phyloP scores from a whole-genome alignment of 2,329 filamentous ascomycete species.

The Cadophora luteo-olivacea region DNA sequence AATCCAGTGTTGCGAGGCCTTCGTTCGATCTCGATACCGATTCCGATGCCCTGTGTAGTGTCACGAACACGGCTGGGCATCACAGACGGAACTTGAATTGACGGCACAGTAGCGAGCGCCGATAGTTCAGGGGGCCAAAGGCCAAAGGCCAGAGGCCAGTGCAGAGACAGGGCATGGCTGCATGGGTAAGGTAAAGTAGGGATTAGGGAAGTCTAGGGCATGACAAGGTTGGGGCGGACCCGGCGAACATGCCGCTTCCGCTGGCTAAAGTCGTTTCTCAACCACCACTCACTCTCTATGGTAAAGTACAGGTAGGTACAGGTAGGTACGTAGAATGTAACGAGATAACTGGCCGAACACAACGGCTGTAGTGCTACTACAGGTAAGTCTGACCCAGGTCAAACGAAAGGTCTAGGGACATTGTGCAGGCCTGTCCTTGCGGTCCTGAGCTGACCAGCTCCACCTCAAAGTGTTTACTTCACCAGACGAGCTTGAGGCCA shows the following conservation, averaged over 20 bases:
- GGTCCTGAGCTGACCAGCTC: background rate
- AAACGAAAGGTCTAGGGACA: background rate
- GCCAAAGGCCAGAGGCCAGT: background rate
- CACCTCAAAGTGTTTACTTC: background rate
- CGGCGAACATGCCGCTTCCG: background rate
- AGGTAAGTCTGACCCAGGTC: background rate
- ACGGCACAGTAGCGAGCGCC: background rate
- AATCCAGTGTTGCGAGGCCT: background rate
- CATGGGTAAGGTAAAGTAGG: too few species aligned
- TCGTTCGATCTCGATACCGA: constrained; percentile 7
- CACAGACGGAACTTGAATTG: background rate
- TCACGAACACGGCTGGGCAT: constrained; percentile 13
- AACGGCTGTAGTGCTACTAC: background rate
- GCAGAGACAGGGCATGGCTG: background rate
- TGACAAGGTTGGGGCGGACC: background rate
- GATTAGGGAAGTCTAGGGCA: background rate
- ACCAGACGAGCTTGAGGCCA: too few species aligned
- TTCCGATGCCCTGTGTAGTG: background rate
- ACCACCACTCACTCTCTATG: background rate
- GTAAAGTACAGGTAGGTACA: background rate
- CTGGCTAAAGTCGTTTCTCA: background rate
- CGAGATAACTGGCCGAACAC: background rate
- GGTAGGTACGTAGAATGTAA: too few species aligned
- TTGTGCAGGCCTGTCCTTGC: background rate
- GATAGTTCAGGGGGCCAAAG: background rate